Conservation (phyloP, 1,284 basidiomycete species). For the Moesziomyces sp. region DNA sequence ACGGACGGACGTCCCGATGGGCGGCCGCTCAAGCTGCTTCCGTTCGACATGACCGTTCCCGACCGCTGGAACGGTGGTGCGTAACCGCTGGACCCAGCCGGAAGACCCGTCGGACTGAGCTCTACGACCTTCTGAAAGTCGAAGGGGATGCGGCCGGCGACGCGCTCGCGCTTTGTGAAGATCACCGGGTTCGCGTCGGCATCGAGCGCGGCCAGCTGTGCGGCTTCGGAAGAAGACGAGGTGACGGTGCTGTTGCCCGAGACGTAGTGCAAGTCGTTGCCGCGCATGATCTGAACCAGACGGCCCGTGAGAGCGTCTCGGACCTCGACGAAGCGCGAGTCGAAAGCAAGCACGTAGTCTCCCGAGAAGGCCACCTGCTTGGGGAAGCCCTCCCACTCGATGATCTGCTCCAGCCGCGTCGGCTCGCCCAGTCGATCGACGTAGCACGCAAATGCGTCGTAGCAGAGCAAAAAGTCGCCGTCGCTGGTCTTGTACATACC, state of each 20-base stretch:
- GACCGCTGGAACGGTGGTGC: conserved; percentile 32
- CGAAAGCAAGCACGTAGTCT: conserved; percentile 89
- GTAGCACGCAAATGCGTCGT: conserved; percentile 89
- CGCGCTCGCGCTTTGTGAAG: conserved; percentile 38
- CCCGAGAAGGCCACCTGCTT: conserved; percentile 80
- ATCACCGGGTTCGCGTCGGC: conserved; percentile 51
- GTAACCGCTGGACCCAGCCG: conserved; percentile 2
- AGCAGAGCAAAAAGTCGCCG: conserved; percentile 91
- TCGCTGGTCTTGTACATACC: conserved; percentile 85
- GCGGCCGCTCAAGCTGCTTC: conserved; percentile 34
- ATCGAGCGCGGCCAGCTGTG: conserved; percentile 35
- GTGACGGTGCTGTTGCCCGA: conserved; percentile 68
- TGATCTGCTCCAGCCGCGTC: conserved; percentile 75
- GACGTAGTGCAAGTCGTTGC: conserved; percentile 82
- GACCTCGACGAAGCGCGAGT: conserved; percentile 90
- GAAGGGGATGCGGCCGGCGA: conserved; percentile 33
- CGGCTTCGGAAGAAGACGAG: conserved; percentile 29
- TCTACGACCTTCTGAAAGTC: conserved; percentile 50
- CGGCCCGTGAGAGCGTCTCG: conserved; percentile 85
- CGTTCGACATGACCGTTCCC: conserved; percentile 30
- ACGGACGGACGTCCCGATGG: conserved; percentile 27
- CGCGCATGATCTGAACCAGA: conserved; percentile 87
- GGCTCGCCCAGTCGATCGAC: conserved; percentile 59
- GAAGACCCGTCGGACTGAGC: conserved; percentile 26
- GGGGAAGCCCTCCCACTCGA: conserved; percentile 91